Evolutionary conservation across 2,329 filamentous ascomycete species (phyloP).

Genomic region (Penicillium sp.): DNA sequence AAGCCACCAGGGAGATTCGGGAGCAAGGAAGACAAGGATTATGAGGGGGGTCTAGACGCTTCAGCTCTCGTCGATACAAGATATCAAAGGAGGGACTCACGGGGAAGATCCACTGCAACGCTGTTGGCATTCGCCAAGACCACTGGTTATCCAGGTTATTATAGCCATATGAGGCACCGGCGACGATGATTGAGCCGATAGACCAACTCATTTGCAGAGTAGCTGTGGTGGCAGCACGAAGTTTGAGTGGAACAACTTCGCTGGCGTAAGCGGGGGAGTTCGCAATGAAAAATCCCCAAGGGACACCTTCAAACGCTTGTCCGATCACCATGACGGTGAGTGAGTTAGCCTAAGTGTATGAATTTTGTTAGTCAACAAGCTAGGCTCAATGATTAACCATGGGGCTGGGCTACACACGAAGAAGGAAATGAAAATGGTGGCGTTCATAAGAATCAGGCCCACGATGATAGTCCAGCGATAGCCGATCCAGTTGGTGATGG

Average conservation of each 20-base stretch:
- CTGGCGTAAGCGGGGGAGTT: constrained; percentile 53
- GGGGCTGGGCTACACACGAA: constrained; percentile 38
- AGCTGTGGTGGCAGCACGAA: constrained; percentile 51
- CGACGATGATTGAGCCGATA: constrained; percentile 52
- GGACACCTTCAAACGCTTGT: constrained; percentile 32
- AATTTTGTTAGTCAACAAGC: neutral
- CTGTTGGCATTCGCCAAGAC: constrained; percentile 51
- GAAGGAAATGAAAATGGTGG: constrained; percentile 58
- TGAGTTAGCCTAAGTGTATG: constrained; percentile 30
- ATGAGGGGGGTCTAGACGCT: constrained; percentile 35
- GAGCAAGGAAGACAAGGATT: constrained; percentile 41
- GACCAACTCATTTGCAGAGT: constrained; percentile 58
- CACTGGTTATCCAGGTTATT: constrained; percentile 39
- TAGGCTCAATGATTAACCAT: neutral
- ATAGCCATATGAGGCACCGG: constrained; percentile 45
- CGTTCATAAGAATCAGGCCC: constrained; percentile 56
- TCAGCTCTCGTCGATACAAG: neutral
- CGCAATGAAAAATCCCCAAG: constrained; percentile 52
- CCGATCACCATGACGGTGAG: constrained; percentile 38
- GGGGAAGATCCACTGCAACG: constrained; percentile 52
- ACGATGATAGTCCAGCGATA: constrained; percentile 58
- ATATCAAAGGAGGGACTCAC: constrained; percentile 15
- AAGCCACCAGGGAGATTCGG: constrained; percentile 52
- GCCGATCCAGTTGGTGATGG: constrained; percentile 56
- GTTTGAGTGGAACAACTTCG: constrained; percentile 42